Evolutionary conservation across 495 filamentous ascomycete genomes (phyloP).

Genomic region (Aspergillus nidulans): DNA sequence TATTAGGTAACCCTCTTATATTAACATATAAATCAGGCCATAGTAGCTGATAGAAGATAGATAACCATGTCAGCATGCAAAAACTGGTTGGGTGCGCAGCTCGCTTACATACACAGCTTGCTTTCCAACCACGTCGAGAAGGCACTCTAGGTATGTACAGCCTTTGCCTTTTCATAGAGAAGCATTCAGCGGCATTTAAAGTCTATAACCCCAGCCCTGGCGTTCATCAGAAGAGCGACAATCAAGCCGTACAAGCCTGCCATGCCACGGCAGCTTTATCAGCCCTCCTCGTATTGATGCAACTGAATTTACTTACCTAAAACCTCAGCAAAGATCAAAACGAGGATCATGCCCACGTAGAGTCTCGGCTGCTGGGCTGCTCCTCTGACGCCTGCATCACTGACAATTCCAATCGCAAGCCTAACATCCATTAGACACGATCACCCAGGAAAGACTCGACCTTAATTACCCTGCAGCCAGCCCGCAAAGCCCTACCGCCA

Average conservation of each 20-base stretch:
- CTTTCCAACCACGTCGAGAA: too few species aligned
- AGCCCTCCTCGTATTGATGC: not conserved
- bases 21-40: too few species aligned
- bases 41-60: too few species aligned
- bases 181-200: not conserved
- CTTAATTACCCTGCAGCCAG: conserved; percentile 75
- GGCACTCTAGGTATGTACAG: too few species aligned
- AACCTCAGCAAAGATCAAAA: conserved; percentile 99
- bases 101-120: too few species aligned
- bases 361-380: conserved; percentile 95
- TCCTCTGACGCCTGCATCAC: conserved; percentile 97
- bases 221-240: not conserved
- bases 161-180: too few species aligned
- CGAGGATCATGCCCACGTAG: conserved; percentile 99
- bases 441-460: conserved; percentile 12
- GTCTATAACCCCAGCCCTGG: not conserved
- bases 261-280: not conserved
- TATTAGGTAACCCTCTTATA: too few species aligned
- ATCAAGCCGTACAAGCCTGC: not conserved
- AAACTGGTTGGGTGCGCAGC: too few species aligned
- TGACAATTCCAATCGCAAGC: conserved; percentile 98
- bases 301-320: conserved; percentile 58
- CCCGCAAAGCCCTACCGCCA: conserved; percentile 93
- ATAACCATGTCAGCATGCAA: too few species aligned
- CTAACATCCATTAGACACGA: conserved; percentile 22